Base-by-base conservation (phyloP, 2,329 filamentous ascomycete species). In the Capronia epimyces region DNA sequence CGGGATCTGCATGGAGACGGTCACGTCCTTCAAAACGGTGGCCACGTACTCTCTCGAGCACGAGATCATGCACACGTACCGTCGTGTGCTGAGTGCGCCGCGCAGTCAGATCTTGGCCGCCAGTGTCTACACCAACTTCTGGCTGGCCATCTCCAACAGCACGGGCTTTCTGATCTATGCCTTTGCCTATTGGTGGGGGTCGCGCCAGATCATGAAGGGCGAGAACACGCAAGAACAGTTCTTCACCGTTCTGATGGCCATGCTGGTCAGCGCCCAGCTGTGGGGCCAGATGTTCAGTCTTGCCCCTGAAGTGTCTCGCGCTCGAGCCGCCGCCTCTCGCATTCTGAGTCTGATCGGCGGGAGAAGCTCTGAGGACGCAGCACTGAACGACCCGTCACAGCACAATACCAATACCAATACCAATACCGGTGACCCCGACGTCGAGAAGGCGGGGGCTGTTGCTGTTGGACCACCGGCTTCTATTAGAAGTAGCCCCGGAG, bases 161-260 rank as follows among this genome's bases (percentile, higher is more conserved):
- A 56, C 63, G 27, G 65, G 65, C 50, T 65, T 64, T 48, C 57
- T 64, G 12, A 63, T 64, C 20, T 66, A 66, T 46, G 62, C 63
- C 0, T 59, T 93, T 1, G 86, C 83, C 1, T 91, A 56, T 34
- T 59, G 85, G 85, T 91, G 88, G 63, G 87, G 87, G 47, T 84
- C 85, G 15, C 83, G 75, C 0, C 71, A 88, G 44, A 84, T 90
- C 48, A 79, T 76, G 25, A 75, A 74, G 52, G 60, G 66, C 41
- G 84, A 88, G 64, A 87, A 87, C 65, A 66, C 69, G 59, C 76
- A 87, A 65, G 86, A 86, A 64, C 82, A 89, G 61, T 93, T 93
- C 76, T 73, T 73, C 52, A 64, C 74, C 45, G 65, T 72, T 24
- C 71, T 71, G 51, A 65, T 69, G 55, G 68, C 68, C 5, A 61